Conservation (phyloP, 2,329 filamentous ascomycete species). For the Xylariaceae sp. region DNA sequence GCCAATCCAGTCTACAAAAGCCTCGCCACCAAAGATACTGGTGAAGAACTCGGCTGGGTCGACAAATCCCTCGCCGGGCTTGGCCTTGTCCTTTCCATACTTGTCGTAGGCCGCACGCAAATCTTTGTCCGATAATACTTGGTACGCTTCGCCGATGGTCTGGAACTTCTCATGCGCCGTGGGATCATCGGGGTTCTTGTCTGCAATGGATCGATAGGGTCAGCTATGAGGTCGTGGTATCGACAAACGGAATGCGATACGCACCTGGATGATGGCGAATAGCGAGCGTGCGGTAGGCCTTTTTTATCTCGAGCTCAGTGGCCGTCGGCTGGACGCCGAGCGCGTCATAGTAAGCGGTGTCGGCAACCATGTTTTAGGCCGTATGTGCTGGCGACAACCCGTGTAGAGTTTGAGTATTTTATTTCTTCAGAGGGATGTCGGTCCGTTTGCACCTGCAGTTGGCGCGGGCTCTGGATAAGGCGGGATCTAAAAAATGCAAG, state of each 20-base stretch:
- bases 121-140: conserved; percentile 80
- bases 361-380: conserved; percentile 65
- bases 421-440: conserved; percentile 3
- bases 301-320: conserved; percentile 90
- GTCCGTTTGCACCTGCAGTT: not conserved
- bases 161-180: conserved; percentile 93
- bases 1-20: conserved; percentile 93
- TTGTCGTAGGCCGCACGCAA: conserved; percentile 93
- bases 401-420: not conserved
- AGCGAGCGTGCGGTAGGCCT: conserved; percentile 90
- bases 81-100: conserved; percentile 90
- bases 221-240: conserved; percentile 9
- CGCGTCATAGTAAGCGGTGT: conserved; percentile 83
- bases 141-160: conserved; percentile 67
- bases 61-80: conserved; percentile 86
- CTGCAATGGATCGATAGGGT: conserved; percentile 38
- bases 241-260: conserved; percentile 18
- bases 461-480: not conserved
- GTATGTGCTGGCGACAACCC: not conserved
- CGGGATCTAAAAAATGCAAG: not conserved
- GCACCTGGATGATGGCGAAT: conserved; percentile 86
- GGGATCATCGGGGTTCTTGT: conserved; percentile 97
- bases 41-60: conserved; percentile 97
- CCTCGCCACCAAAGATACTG: conserved; percentile 95
- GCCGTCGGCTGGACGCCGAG: conserved; percentile 80